Conservation (phyloP, 495 filamentous ascomycete genomes). For the Penicillium ochrochloron region DNA sequence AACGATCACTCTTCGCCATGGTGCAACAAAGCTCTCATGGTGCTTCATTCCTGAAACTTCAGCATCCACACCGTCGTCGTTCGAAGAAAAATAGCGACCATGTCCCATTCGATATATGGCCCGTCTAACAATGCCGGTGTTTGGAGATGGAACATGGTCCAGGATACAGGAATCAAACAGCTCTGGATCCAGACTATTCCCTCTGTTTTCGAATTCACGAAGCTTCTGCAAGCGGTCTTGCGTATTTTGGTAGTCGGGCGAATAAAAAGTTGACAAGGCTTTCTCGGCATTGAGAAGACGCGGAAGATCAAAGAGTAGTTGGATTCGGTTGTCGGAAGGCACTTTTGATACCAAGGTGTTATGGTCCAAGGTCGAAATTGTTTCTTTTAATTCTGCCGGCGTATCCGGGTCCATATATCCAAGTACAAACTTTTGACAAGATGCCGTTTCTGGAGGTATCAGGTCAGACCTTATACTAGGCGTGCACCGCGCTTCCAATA, state of each 20-base stretch:
- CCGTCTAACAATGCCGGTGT: neutral
- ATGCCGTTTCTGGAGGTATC: neutral
- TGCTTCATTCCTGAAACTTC: neutral
- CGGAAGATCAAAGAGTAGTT: neutral
- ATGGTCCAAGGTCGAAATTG: neutral
- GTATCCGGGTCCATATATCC: neutral
- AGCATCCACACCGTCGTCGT: neutral
- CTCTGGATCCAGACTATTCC: neutral
- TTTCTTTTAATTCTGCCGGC: neutral
- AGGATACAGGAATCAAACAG: neutral
- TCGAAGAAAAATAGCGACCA: neutral
- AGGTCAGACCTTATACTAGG: neutral
- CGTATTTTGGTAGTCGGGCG: neutral
- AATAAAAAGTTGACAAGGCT: neutral
- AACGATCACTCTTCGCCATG: constrained; percentile 4
- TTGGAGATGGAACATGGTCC: neutral
- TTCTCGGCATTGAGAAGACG: neutral
- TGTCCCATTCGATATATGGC: neutral
- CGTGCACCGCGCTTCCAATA: neutral
- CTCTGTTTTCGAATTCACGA: neutral
- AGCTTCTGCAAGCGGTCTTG: neutral
- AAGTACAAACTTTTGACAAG: neutral
- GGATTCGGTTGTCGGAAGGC: neutral
- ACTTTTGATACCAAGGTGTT: constrained; percentile 1
- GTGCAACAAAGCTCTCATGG: neutral